A percentile compares a stretch with the other conserved stretches of the same genome.
Evolutionary conservation across 805 yeast genomes (phyloP).

Genomic region (Phaffomyces opuntiae): DNA sequence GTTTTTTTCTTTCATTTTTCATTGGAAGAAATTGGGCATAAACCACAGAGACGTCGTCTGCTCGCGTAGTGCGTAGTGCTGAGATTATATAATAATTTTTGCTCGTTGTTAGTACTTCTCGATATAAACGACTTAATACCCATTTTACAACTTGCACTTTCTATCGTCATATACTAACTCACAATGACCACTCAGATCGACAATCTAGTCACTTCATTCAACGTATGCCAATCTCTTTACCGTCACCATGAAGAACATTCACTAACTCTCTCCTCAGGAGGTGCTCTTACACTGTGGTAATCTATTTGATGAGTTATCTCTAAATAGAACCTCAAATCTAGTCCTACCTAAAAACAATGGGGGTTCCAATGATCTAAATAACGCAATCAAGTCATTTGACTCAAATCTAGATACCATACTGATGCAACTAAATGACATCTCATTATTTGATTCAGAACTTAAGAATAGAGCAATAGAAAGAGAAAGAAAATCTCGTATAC

Average conservation of each 20-base stretch:
- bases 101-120: not conserved
- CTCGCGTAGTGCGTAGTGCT: not conserved
- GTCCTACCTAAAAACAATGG: conserved; percentile 17
- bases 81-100: not conserved
- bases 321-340: conserved; percentile 18
- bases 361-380: conserved; percentile 5
- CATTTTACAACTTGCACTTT: not conserved
- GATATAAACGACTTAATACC: too few relatives aligned
- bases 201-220: conserved; percentile 10
- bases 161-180: too few relatives aligned
- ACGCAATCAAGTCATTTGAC: conserved; percentile 16
- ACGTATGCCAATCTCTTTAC: conserved; percentile 1
- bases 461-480: conserved; percentile 12
- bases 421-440: conserved; percentile 20
- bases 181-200: conserved; percentile 14
- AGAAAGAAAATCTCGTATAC: conserved; percentile 7
- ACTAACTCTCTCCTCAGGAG: conserved; percentile 11
- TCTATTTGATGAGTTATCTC: conserved; percentile 17
- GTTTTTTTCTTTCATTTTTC: conserved; percentile 5
- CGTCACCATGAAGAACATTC: not conserved
- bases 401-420: conserved; percentile 14
- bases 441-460: conserved; percentile 14
- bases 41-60: not conserved
- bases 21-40: conserved; percentile 5
- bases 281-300: conserved; percentile 18